Evolutionary conservation across 805 yeast genomes (phyloP).

Genomic region (Cyberlindnera subsufficiens): DNA sequence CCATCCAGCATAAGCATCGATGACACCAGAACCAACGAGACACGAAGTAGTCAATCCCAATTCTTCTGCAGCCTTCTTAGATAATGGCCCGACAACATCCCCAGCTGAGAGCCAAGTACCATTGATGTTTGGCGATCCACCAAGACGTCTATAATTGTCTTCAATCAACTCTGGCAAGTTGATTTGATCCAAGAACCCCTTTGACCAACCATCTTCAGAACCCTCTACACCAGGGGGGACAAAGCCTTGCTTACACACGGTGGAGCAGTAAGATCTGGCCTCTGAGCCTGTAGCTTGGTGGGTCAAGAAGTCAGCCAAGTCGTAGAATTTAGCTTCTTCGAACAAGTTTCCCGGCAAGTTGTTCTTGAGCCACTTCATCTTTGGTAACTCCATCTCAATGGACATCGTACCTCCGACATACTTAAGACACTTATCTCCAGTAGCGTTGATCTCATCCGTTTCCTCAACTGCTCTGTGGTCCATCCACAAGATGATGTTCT

Average conservation of each 20-base stretch:
- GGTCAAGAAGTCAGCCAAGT: constrained; percentile 86
- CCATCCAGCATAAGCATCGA: constrained; percentile 99
- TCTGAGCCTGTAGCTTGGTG: constrained; percentile 86
- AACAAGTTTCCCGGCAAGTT: constrained; percentile 63
- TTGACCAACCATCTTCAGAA: constrained; percentile 84
- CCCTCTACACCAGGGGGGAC: constrained; percentile 90
- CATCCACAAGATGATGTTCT: constrained; percentile 95
- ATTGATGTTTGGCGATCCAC: constrained; percentile 72
- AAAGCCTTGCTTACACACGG: constrained; percentile 93
- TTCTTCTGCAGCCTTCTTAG: constrained; percentile 63
- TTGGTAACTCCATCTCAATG: constrained; percentile 96
- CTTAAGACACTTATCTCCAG: constrained; percentile 72
- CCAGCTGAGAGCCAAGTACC: constrained; percentile 85
- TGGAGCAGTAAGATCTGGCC: constrained; percentile 83
- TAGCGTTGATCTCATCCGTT: constrained; percentile 73
- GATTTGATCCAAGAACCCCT: constrained; percentile 61
- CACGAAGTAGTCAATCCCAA: constrained; percentile 77
- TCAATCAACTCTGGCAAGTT: constrained; percentile 74
- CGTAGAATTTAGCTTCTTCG: constrained; percentile 71
- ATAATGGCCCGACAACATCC: constrained; percentile 74
- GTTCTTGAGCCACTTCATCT: constrained; percentile 92
- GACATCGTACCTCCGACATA: constrained; percentile 98
- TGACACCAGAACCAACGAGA: constrained; percentile 91
- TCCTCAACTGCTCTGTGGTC: constrained; percentile 90
- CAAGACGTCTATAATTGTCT: constrained; percentile 71